A percentile compares a stretch with the other conserved stretches of the same genome.
These are phyloP conservation scores for Avena atlantica DNA, from an alignment of 176 grass and related monocot genomes.

Conservation along the genomic window DNA sequence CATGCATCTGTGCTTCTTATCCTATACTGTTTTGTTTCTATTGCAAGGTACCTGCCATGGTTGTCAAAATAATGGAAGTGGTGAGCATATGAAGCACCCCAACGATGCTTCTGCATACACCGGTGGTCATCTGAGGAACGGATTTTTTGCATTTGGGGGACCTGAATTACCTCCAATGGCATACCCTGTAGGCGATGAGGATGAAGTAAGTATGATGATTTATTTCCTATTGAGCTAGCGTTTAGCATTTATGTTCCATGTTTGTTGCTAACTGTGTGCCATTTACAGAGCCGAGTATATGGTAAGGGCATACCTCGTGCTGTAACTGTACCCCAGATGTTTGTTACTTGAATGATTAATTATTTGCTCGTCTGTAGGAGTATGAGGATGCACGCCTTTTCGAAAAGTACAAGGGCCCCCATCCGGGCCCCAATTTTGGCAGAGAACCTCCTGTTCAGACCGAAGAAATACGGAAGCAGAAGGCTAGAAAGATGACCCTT, in stretches of 20 bases:
- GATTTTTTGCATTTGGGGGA: background rate
- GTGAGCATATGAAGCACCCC: background rate
- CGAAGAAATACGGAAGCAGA: too few species aligned
- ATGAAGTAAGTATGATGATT: background rate
- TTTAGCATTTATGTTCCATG: background rate
- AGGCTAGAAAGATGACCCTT: too few species aligned
- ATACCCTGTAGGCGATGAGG: background rate
- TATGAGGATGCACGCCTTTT: background rate
- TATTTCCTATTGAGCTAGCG: background rate
- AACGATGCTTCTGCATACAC: background rate
- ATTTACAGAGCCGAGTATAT: background rate
- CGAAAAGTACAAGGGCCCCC: background rate
- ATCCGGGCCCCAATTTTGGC: too few species aligned
- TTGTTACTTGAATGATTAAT: background rate
- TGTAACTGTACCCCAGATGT: background rate
- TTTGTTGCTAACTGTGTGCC: background rate
- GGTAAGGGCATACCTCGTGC: background rate
- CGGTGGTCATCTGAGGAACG: background rate
- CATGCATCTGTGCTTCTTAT: background rate
- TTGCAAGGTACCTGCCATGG: background rate
- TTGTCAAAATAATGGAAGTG: conserved; percentile 20
- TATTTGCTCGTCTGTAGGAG: background rate
- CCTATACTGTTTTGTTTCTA: background rate
- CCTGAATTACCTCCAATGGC: background rate
- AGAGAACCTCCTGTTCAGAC: too few species aligned